Evolutionary conservation across 2,329 filamentous ascomycete genomes (phyloP), one percentile per base, ranked within the genome.

Genomic region (Ascochyta lentis): DNA sequence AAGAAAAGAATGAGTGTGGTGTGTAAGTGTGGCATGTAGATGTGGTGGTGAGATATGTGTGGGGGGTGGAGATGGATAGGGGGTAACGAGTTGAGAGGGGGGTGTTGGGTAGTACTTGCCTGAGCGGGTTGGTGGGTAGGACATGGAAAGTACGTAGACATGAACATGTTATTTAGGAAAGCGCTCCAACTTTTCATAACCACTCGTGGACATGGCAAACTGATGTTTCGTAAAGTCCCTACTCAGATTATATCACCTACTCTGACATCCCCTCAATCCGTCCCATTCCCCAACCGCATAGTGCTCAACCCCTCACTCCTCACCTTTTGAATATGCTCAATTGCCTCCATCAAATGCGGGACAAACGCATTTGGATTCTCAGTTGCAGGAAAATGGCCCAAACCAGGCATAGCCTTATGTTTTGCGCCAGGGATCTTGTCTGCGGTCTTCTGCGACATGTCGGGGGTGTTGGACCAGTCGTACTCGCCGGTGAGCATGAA

Each of bases 401-500:
- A 61, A 0, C 75, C 78, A 13, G 77, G 74, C 79, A 81, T 81
- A 1, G 71, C 67, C 60, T 76, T 75, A 63, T 79, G 76, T 59
- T 76, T 76, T 0, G 75, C 78, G 5, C 79, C 79, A 0, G 73
- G 71, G 33, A 81, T 81, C 72, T 80, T 80, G 45, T 79, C 76
- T 22, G 78, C 79, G 2, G 79, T 81, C 37, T 75, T 74, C 54
- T 81, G 76, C 16, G 71, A 70, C 78, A 80, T 80, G 19, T 74
- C 76, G 2, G 78, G 78, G 1, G 79, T 80, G 54, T 78, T 80
- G n/a, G 69, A 74, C 77, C 77, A 80, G 58, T 80, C 78, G 59
- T 84, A 73, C 72, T 83, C 77, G 46, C 80, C 80, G 0, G 79
- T 82, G 29, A 83, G 70, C 78, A 82, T 81, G 67, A 77, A 82